Conservation (phyloP, 371 early-diverging fungal genomes). For the Apophysomyces variabilis region DNA sequence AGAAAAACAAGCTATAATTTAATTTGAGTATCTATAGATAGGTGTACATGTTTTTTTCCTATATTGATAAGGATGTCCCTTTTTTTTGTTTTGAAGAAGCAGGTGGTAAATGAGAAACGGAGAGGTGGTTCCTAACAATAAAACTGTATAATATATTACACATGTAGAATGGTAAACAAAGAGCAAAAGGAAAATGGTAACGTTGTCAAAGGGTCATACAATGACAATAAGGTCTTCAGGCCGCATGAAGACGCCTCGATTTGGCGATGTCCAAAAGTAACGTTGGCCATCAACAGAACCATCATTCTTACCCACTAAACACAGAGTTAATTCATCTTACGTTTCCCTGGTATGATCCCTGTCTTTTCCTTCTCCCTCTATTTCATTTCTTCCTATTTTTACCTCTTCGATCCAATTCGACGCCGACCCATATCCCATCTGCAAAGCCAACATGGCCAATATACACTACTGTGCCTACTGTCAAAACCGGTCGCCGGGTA, state of each 20-base stretch:
- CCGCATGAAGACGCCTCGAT: conserved; percentile 20
- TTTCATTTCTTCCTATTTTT: conserved; percentile 10
- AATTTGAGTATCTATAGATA: conserved; percentile 4
- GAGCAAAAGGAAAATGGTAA: background rate
- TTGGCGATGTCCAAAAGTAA: conserved; percentile 17
- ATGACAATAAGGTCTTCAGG: conserved; percentile 16
- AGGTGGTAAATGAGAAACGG: too few relatives aligned
- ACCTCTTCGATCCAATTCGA: conserved; percentile 44
- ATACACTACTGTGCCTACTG: conserved; percentile 31
- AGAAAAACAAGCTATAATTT: background rate
- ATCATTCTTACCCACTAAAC: conserved; percentile 14
- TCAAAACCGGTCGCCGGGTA: conserved; percentile 30
- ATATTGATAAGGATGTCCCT: too few relatives aligned
- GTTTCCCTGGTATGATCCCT: background rate
- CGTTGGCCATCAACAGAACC: conserved; percentile 14
- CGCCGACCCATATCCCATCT: conserved; percentile 41
- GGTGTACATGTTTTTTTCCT: too few relatives aligned
- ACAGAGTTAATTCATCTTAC: background rate
- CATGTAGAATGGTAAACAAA: background rate
- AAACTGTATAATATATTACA: too few relatives aligned
- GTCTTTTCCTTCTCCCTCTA: too few relatives aligned
- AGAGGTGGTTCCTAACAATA: too few relatives aligned
- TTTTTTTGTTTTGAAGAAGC: background rate
- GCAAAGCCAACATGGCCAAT: conserved; percentile 39
- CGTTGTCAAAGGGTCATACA: conserved; percentile 4